Base-by-base conservation (phyloP, 2,329 filamentous ascomycete species). In the Neobulgaria alba region DNA sequence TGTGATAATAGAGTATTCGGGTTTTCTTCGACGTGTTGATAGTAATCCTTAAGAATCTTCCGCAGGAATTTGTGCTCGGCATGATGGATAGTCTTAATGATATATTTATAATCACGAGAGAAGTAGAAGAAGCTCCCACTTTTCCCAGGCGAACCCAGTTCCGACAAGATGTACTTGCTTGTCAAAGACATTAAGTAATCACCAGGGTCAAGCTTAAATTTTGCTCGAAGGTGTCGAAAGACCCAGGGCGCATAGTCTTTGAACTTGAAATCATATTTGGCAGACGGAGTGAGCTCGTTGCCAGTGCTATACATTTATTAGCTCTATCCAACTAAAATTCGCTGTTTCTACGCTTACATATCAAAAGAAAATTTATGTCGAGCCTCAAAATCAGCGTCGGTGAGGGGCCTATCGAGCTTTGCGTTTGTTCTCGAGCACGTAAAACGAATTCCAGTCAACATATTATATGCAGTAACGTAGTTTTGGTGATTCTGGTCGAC, bases 161-260 rank as follows among this genome's bases (percentile, higher is more conserved):
- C 92, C 4, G 92, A 96, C 50, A 98, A 73, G 41, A 98, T 96
- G 64, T 98, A 98, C 67, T 98, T 98, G 63, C 89, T 92, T 10
- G 92, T 96, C 57, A 98, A 68, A 5, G 92, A 98, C 79, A 98
- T 93, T 46, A 98, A 78, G 61, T 98, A 98, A 64, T 98, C 92
- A 53, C 90, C 92, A 16, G 92, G 92, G 60, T 98, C 92, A 41
- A 96, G 77, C 54, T 83, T 79, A 68, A 98, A 98, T 48, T 82
- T 83, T 36, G 79, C 71, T 51, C 92, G 85, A 32, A 98, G 73
- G 64, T 88, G 86, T 57, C 92, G 86, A 66, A 98, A 98, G 44
- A 98, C 92, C 89, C 90, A 96, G 42, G 92, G 92, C n/a, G 90
- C 90, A 64, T 98, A 98, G 67, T 98, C 92, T 68, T 98, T 98